Percentiles rank a stretch among this genome's conserved stretches.
phyloP scores from a whole-genome alignment of 2,329 filamentous ascomycete species.

The Fusarium pilosicola region DNA sequence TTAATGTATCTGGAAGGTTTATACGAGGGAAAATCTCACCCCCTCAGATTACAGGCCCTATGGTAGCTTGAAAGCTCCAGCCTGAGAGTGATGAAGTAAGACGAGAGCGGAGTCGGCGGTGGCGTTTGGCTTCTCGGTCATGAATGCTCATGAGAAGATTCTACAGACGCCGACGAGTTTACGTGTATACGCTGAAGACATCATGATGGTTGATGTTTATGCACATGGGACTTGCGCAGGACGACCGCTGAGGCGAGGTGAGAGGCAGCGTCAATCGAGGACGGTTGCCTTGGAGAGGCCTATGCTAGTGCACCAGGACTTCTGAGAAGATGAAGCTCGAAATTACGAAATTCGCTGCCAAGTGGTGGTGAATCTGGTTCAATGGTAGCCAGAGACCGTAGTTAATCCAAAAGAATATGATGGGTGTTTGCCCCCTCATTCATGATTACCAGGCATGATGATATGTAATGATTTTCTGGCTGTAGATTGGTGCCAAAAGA shows the following conservation, averaged over 20 bases:
- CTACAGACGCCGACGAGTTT: constrained; percentile 33
- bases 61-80: constrained; percentile 75
- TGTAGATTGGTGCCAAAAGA: background rate
- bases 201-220: constrained; percentile 41
- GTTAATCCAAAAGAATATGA: constrained; percentile 39
- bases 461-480: background rate
- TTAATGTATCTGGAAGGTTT: constrained; percentile 53
- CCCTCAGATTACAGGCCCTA: constrained; percentile 56
- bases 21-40: constrained; percentile 44
- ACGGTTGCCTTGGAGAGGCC: constrained; percentile 33
- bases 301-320: constrained; percentile 45
- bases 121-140: constrained; percentile 30
- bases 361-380: constrained; percentile 42
- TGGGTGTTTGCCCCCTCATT: constrained; percentile 31
- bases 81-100: constrained; percentile 53
- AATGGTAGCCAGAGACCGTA: constrained; percentile 38
- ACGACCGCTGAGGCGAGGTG: constrained; percentile 34
- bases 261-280: constrained; percentile 35
- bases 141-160: constrained; percentile 32
- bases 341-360: constrained; percentile 42
- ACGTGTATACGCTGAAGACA: constrained; percentile 35
- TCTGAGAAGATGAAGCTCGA: constrained; percentile 40
- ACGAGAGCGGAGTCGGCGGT: constrained; percentile 37
- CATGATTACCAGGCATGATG: constrained; percentile 15
- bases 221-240: constrained; percentile 35